Conservation (phyloP, 176 grass and related monocot species). For the Triticum dicoccoides region DNA sequence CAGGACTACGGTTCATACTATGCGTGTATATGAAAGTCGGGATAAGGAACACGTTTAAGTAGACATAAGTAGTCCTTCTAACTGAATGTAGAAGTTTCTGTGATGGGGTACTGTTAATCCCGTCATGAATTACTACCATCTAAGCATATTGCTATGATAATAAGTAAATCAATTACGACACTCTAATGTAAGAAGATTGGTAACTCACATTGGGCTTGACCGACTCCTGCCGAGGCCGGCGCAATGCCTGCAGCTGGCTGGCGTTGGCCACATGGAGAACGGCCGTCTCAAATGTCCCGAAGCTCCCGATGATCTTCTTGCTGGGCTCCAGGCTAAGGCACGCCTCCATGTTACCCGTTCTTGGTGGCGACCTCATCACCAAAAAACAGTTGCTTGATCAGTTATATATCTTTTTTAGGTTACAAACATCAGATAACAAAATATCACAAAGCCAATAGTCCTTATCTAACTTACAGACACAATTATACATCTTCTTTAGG, state of each 20-base stretch:
- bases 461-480: neutral
- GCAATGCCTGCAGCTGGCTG: constrained; percentile 43
- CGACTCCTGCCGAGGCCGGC: constrained; percentile 46
- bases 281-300: constrained; percentile 67
- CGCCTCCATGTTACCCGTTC: constrained; percentile 26
- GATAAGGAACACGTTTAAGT: too few relatives aligned
- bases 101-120: neutral
- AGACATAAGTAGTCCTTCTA: too few relatives aligned
- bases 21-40: too few relatives aligned
- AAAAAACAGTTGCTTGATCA: constrained; percentile 4
- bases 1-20: too few relatives aligned
- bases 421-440: neutral
- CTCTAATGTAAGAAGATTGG: neutral
- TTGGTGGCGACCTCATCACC: too few relatives aligned
- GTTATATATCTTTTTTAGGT: neutral
- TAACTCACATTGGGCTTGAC: constrained; percentile 52
- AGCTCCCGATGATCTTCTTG: constrained; percentile 54
- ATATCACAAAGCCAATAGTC: neutral
- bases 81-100: too few relatives aligned
- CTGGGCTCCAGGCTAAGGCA: constrained; percentile 59
- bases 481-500: neutral
- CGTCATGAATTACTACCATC: neutral
- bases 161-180: neutral
- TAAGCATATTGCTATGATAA: neutral
- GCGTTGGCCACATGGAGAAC: constrained; percentile 57